Evolutionary conservation across 225 moss, liverwort and hornwort genomes (phyloP), one percentile per base, ranked within the genome.

Genomic region (Sphagnum tenellum): DNA sequence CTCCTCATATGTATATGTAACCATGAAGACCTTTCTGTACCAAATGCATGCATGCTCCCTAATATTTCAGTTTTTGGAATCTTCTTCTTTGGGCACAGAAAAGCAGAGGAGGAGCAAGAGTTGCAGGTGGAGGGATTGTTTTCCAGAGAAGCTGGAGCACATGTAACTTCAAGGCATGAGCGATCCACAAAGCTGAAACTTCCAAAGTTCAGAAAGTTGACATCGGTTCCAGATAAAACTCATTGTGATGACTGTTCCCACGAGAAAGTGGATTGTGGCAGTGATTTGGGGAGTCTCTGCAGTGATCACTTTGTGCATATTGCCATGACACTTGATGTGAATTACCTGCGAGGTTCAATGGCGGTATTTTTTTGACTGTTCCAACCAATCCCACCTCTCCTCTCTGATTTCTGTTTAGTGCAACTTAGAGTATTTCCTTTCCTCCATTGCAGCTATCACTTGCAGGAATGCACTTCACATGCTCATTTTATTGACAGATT

Each of bases 321-420:
- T 58, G 75, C 75, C 66, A 75, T 75, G 75, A 75, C 75, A 53
- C 60, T 75, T 48, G 75, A 75, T 75, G 75, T 67, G 53, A 75
- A 75, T 55, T 75, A 75, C 67, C 51, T 75, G 63, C 75, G 75
- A n/a, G 75, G 75, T 75, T 75, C 75, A 12, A 75, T 75, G 75
- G 75, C 71, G 67, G 75, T 76, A 71, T 7, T 29, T 29, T 29
- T 29, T 29, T 29, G 29, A 29, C 29, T 29, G 29, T 29, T 29
- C 29, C 29, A 29, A 29, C 29, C 29, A 29, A 29, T 29, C 29
- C 29, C 29, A 29, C 29, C 29, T 29, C 29, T 29, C 29, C 29
- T 29, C 29, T 29, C 29, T 29, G 29, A 29, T 29, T 29, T 29
- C 29, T 29, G 29, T 29, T 29, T 29, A 29, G 29, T 29, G 29